Percentiles rank a stretch among this genome's conserved stretches.
Conservation (phyloP, 2,329 filamentous ascomycete genomes). For the Microcera coccophila region DNA sequence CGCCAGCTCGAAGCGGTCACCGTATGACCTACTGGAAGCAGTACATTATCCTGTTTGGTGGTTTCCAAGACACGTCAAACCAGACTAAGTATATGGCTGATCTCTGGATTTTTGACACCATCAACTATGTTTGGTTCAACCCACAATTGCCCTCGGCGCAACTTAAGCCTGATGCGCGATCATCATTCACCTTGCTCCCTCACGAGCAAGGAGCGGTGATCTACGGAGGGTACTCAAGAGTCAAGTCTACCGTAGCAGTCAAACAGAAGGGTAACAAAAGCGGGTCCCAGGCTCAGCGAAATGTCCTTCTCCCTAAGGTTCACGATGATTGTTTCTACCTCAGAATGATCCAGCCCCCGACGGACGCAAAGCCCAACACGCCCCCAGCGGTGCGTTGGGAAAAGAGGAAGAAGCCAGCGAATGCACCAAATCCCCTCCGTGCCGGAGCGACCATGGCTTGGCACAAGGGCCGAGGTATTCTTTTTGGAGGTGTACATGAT, state of each 20-base stretch:
- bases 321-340: constrained; percentile 96
- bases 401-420: constrained; percentile 84
- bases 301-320: constrained; percentile 78
- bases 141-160: constrained; percentile 72
- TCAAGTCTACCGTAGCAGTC: constrained; percentile 66
- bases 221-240: constrained; percentile 88
- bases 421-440: constrained; percentile 75
- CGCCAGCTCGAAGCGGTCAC: constrained; percentile 84
- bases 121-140: constrained; percentile 79
- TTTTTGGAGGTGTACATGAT: constrained; percentile 93
- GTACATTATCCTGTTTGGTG: constrained; percentile 92
- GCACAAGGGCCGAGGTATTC: constrained; percentile 87
- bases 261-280: constrained; percentile 58
- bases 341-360: constrained; percentile 67
- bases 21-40: constrained; percentile 97
- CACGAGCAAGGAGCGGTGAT: constrained; percentile 87
- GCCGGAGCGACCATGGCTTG: constrained; percentile 91
- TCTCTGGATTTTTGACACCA: constrained; percentile 91
- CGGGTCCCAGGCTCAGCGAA: constrained; percentile 54
- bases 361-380: constrained; percentile 62
- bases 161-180: constrained; percentile 84
- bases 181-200: constrained; percentile 86
- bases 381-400: constrained; percentile 84
- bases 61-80: constrained; percentile 94
- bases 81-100: constrained; percentile 92